phyloP scores from a whole-genome alignment of 2,329 filamentous ascomycete genomes.

The Daldinia eschscholtzii region DNA sequence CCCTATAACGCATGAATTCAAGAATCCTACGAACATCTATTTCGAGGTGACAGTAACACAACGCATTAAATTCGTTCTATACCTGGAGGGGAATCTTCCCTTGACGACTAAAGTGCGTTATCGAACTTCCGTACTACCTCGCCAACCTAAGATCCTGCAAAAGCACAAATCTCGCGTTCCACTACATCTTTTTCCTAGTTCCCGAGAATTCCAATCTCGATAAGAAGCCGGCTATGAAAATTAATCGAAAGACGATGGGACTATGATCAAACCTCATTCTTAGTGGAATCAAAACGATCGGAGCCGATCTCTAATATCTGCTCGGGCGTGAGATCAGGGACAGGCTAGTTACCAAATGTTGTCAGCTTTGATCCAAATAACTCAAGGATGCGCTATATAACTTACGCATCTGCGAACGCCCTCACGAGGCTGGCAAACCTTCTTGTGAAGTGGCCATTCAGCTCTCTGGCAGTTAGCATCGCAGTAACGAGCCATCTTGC shows the following conservation, averaged over 20 bases:
- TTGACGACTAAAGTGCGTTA: neutral
- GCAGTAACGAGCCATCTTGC: conserved; percentile 44
- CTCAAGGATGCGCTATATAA: conserved; percentile 8
- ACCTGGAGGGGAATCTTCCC: neutral
- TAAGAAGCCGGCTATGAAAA: neutral
- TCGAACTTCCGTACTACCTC: neutral
- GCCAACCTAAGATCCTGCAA: conserved; percentile 1
- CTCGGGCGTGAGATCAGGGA: conserved; percentile 5
- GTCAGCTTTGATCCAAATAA: conserved; percentile 17
- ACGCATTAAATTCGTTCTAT: conserved; percentile 22
- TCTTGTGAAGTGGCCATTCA: conserved; percentile 38
- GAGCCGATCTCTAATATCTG: neutral
- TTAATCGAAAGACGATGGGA: neutral
- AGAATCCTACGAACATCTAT: conserved; percentile 9
- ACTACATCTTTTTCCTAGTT: neutral
- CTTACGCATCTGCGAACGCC: conserved; percentile 37
- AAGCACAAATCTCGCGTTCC: neutral
- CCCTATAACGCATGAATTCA: neutral
- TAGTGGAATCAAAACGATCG: neutral
- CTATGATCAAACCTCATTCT: neutral
- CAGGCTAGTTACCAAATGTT: conserved; percentile 21
- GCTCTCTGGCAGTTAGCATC: conserved; percentile 33
- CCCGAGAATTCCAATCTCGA: neutral
- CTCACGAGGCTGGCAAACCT: conserved; percentile 26
- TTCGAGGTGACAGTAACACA: conserved; percentile 14